Conservation (phyloP, 768 basidiomycete genomes). For the Tephrocybe sp. region DNA sequence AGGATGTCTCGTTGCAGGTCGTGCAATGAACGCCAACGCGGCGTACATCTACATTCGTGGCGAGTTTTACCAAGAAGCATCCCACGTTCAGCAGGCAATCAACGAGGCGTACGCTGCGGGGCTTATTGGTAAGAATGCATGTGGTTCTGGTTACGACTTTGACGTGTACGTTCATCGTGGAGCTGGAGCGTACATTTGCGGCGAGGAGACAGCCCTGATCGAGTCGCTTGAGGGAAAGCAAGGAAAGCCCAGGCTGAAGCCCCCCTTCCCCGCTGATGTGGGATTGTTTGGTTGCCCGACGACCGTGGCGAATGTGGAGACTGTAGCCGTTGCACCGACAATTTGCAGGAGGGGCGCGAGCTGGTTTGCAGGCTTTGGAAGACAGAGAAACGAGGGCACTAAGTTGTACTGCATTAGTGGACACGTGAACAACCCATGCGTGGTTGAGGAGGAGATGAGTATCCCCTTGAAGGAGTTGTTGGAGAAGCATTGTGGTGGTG, state of each 20-base stretch:
- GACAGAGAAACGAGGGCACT: slow-evolving; percentile 93
- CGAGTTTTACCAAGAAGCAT: slow-evolving; percentile 95
- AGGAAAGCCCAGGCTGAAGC: slow-evolving; percentile 96
- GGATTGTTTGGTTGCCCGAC: slow-evolving; percentile 97
- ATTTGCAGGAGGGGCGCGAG: slow-evolving; percentile 85
- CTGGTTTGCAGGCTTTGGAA: slow-evolving; percentile 93
- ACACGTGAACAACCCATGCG: slow-evolving; percentile 97
- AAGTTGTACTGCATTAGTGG: slow-evolving; percentile 96
- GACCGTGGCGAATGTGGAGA: slow-evolving; percentile 98
- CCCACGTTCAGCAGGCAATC: slow-evolving; percentile 93
- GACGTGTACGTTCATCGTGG: slow-evolving; percentile 99
- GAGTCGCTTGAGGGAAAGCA: slow-evolving; percentile 98
- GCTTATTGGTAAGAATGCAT: slow-evolving; percentile 85
- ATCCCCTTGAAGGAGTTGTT: slow-evolving; percentile 91
- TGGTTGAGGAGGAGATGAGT: slow-evolving; percentile 99
- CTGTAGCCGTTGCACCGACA: slow-evolving; percentile 95
- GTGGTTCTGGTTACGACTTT: slow-evolving; percentile 90
- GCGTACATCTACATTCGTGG: slow-evolving; percentile 99
- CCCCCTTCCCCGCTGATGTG: slow-evolving; percentile 98
- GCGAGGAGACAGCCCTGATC: slow-evolving; percentile 97
- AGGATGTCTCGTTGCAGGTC: slow-evolving; percentile 95
- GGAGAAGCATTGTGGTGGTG: slow-evolving; percentile 96
- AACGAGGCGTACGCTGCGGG: slow-evolving; percentile 91
- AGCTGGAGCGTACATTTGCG: slow-evolving; percentile 97
- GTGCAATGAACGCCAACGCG: slow-evolving; percentile 94